A percentile compares a stretch with the other conserved stretches of the same genome.
These are phyloP conservation scores for Cyberlindnera veronae DNA, from an alignment of 805 yeast genomes.

Conservation along the genomic window DNA sequence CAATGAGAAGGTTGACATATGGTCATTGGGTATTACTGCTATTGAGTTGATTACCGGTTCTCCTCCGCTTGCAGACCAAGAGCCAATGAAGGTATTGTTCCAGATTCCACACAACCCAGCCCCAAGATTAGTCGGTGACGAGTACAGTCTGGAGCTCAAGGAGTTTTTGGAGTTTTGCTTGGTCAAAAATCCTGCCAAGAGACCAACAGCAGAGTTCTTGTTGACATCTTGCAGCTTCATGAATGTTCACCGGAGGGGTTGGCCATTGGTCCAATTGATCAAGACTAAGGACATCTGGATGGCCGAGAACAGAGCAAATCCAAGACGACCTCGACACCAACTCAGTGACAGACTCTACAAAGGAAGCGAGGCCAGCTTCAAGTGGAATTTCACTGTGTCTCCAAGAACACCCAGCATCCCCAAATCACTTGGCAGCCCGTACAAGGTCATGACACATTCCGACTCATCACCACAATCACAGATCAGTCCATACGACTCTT, in stretches of 20 bases:
- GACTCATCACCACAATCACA: constrained; percentile 14
- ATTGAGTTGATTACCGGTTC: constrained; percentile 79
- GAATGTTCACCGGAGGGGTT: constrained; percentile 31
- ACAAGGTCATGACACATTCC: background rate
- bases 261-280: constrained; percentile 34
- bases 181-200: constrained; percentile 55
- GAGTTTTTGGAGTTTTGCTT: constrained; percentile 65
- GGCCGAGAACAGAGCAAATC: constrained; percentile 28
- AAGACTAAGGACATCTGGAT: constrained; percentile 37
- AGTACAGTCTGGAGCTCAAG: constrained; percentile 41
- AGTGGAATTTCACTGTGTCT: constrained; percentile 25
- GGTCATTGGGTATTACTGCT: constrained; percentile 94
- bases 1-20: constrained; percentile 84
- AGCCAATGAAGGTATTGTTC: constrained; percentile 74
- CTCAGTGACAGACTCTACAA: constrained; percentile 30
- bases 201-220: constrained; percentile 62
- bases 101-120: constrained; percentile 64
- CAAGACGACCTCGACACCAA: constrained; percentile 37
- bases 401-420: constrained; percentile 1
- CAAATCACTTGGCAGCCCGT: constrained; percentile 1
- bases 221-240: constrained; percentile 54
- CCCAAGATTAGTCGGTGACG: constrained; percentile 49
- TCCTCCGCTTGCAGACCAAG: constrained; percentile 73
- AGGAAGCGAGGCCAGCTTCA: constrained; percentile 23
- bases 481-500: constrained; percentile 19